These are phyloP conservation scores for Leccinum fuscescens DNA, from an alignment of 1,284 basidiomycete genomes.

Conservation along the genomic window DNA sequence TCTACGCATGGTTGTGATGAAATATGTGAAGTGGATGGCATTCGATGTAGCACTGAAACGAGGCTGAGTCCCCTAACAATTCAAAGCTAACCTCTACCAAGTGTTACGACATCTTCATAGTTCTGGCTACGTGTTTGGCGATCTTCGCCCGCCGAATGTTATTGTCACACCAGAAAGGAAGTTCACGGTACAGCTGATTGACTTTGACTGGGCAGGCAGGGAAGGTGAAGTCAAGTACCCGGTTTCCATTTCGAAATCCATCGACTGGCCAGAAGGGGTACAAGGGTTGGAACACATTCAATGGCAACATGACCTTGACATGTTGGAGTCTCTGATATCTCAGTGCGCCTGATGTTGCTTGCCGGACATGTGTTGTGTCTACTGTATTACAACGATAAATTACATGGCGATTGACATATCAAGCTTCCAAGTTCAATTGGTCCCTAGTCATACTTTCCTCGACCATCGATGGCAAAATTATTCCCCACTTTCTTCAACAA, in stretches of 20 bases:
- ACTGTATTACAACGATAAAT: too few species aligned
- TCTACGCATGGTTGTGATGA: slow-evolving; percentile 27
- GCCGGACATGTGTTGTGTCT: too few species aligned
- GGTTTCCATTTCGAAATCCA: not conserved
- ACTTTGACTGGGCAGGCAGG: slow-evolving; percentile 14
- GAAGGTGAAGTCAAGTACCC: slow-evolving; percentile 17
- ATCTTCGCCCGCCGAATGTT: slow-evolving; percentile 18
- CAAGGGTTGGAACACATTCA: slow-evolving; percentile 3
- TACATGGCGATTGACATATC: not conserved
- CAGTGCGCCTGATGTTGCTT: not conserved
- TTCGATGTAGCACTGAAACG: not conserved
- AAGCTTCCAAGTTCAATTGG: not conserved
- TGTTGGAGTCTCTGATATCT: not conserved
- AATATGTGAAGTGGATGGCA: slow-evolving; percentile 4
- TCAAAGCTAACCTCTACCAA: not conserved
- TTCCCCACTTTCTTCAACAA: slow-evolving; percentile 65
- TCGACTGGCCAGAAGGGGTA: slow-evolving; percentile 10
- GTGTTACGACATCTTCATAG: slow-evolving; percentile 7
- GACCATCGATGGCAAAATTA: slow-evolving; percentile 55
- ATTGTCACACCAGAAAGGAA: slow-evolving; percentile 2
- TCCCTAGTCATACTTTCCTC: slow-evolving; percentile 42
- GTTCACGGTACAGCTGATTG: slow-evolving; percentile 1
- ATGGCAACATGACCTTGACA: slow-evolving; percentile 7
- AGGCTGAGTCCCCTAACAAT: not conserved
- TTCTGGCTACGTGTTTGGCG: slow-evolving; percentile 17